A percentile compares a stretch with the other conserved stretches of the same genome.
Conservation (phyloP, 1,284 basidiomycete species). For the Ganoderma leucocontextum region DNA sequence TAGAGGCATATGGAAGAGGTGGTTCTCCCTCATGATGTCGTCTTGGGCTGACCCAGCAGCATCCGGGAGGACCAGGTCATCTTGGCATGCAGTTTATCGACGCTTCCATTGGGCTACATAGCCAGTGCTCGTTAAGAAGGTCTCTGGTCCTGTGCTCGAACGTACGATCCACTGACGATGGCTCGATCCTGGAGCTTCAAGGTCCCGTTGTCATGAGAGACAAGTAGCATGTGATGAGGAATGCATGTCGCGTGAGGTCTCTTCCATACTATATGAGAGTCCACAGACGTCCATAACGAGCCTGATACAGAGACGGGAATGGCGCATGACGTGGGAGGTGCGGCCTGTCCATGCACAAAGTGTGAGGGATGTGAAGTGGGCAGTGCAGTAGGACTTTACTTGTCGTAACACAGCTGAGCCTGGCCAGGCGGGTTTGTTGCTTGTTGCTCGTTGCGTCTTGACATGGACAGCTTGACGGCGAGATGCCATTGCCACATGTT, state of each 20-base stretch:
- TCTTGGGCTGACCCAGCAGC: background rate
- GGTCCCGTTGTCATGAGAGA: background rate
- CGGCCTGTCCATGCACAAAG: background rate
- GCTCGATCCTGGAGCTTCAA: background rate
- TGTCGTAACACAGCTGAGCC: too few relatives aligned
- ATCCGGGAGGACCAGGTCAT: background rate
- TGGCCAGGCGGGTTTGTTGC: too few relatives aligned
- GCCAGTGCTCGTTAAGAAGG: background rate
- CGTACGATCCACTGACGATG: background rate
- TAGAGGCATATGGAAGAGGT: background rate
- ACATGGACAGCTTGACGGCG: background rate
- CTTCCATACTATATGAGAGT: background rate
- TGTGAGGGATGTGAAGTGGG: too few relatives aligned
- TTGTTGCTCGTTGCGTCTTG: too few relatives aligned
- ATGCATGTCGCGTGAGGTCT: background rate
- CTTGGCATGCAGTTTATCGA: background rate
- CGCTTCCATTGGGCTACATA: background rate
- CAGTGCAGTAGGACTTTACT: too few relatives aligned
- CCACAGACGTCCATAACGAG: background rate
- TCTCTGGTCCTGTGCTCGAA: background rate
- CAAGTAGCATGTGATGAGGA: background rate
- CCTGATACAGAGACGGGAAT: background rate
- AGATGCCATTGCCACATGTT: background rate
- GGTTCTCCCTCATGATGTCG: background rate
- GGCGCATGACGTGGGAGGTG: background rate